A percentile compares a stretch with the other conserved stretches of the same genome.
Conservation (phyloP, 768 basidiomycete species). For the Mycena crocata region DNA sequence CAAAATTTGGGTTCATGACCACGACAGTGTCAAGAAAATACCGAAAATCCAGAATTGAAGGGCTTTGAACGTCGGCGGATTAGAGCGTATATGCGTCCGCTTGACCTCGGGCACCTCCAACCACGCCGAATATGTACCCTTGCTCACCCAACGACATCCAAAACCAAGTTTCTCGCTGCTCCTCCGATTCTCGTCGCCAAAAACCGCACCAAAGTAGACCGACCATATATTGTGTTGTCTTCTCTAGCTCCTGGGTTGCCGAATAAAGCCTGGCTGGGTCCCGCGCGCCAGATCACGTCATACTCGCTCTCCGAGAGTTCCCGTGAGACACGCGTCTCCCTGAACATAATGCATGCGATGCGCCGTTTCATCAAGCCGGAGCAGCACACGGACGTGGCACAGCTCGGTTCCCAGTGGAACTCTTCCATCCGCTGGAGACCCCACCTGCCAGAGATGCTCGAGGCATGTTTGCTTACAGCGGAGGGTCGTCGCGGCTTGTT, state of each 20-base stretch:
- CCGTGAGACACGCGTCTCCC: background rate
- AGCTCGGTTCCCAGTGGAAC: constrained; percentile 5
- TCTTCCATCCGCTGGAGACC: background rate
- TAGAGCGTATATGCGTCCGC: constrained; percentile 7
- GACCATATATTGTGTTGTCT: constrained; percentile 8
- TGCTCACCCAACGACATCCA: background rate
- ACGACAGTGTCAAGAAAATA: background rate
- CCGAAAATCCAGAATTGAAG: background rate
- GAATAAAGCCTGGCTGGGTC: constrained; percentile 19
- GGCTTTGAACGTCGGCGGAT: background rate
- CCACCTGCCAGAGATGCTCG: constrained; percentile 11
- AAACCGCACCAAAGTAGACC: constrained; percentile 13
- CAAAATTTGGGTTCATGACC: background rate
- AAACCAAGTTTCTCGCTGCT: background rate
- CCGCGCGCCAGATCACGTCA: constrained; percentile 9
- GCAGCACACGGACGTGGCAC: background rate
- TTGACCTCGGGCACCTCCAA: background rate
- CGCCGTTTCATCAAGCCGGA: constrained; percentile 20
- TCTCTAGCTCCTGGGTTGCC: background rate
- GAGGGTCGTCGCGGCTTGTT: constrained; percentile 12
- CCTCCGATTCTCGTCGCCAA: constrained; percentile 7
- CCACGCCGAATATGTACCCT: constrained; percentile 18
- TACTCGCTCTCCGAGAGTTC: constrained; percentile 9
- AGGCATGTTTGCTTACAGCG: constrained; percentile 4
- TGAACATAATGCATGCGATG: constrained; percentile 1